Conservation (phyloP, 306 rosid genomes). For the Quercus parvula region DNA sequence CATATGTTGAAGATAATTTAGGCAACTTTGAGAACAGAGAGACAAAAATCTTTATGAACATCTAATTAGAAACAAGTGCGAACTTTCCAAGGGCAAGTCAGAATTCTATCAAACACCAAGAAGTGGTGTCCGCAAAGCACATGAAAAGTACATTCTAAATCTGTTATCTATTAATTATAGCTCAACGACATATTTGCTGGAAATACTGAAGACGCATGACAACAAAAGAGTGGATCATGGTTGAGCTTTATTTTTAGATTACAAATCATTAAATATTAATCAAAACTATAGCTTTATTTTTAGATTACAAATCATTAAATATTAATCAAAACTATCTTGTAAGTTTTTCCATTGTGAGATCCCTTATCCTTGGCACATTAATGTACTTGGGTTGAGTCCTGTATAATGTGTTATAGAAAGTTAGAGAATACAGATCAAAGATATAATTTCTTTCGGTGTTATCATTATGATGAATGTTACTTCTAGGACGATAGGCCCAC, state of each 20-base stretch:
- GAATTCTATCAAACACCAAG: too few relatives aligned
- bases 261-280: too few relatives aligned
- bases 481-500: too few relatives aligned
- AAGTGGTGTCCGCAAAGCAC: not conserved
- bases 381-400: not conserved
- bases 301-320: too few relatives aligned
- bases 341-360: not conserved
- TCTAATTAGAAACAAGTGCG: not conserved
- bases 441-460: too few relatives aligned
- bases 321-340: not conserved
- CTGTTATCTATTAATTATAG: not conserved
- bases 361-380: not conserved
- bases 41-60: not conserved
- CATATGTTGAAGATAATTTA: slow-evolving; percentile 2
- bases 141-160: slow-evolving; percentile 5
- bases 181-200: not conserved
- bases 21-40: slow-evolving; percentile 10
- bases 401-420: too few relatives aligned
- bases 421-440: too few relatives aligned
- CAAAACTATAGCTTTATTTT: not conserved
- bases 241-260: not conserved
- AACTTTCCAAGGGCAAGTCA: not conserved
- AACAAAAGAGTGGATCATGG: not conserved
- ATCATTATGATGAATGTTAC: too few relatives aligned
- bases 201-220: not conserved